A percentile compares a stretch with the other conserved stretches of the same genome.
phyloP scores from a whole-genome alignment of 73 alveolate species.

The Paramecium bursaria region DNA sequence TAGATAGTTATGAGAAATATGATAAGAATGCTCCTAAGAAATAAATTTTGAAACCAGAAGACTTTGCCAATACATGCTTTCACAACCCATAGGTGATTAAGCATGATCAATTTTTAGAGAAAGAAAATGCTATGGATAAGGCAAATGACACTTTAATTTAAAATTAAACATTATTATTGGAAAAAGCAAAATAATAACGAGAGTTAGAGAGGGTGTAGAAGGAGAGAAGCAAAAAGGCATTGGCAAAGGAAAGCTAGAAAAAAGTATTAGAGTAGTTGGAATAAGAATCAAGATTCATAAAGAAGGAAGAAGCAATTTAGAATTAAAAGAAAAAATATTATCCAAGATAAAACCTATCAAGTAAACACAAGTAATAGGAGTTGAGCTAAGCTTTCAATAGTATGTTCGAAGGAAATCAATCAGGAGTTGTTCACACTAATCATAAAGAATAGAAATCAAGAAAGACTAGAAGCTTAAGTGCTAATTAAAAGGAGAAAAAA shows the following conservation, averaged over 20 bases:
- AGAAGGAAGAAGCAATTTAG: slow-evolving; percentile 15
- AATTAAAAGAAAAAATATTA: slow-evolving; percentile 11
- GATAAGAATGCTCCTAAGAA: slow-evolving; percentile 34
- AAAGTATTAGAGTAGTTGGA: slow-evolving; percentile 53
- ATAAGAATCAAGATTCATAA: slow-evolving; percentile 25
- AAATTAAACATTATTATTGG: slow-evolving; percentile 4
- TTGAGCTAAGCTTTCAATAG: neutral
- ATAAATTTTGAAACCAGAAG: slow-evolving; percentile 53
- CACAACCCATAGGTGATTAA: slow-evolving; percentile 51
- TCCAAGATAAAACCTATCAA: neutral
- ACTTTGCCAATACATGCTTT: slow-evolving; percentile 55
- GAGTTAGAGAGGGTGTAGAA: slow-evolving; percentile 29
- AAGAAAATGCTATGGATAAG: slow-evolving; percentile 59
- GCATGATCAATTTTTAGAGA: slow-evolving; percentile 8
- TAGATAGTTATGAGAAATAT: slow-evolving; percentile 54
- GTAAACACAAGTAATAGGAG: neutral
- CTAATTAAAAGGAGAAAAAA: slow-evolving; percentile 16
- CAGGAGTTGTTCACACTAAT: neutral
- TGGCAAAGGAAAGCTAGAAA: slow-evolving; percentile 20
- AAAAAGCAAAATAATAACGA: slow-evolving; percentile 20
- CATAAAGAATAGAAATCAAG: slow-evolving; percentile 19
- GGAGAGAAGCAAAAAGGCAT: slow-evolving; percentile 35
- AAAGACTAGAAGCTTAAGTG: neutral
- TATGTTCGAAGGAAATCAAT: slow-evolving; percentile 10
- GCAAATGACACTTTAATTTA: slow-evolving; percentile 44